Evolutionary conservation across 768 basidiomycete species (phyloP), one percentile per base, ranked within the genome.

Genomic region (Amanita rubescens): DNA sequence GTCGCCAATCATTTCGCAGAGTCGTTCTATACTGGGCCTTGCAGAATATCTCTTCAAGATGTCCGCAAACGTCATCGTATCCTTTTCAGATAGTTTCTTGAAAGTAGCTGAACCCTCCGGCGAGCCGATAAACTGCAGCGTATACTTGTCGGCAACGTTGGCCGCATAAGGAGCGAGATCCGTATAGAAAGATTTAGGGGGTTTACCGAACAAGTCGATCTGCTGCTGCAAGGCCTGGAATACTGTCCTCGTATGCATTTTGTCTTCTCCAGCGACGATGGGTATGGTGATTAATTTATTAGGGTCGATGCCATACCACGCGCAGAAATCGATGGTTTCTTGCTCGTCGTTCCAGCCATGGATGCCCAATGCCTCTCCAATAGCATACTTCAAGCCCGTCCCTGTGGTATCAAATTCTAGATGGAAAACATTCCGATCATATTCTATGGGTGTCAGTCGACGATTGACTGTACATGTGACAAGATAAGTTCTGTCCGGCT

Each of bases 351-450:
- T 98, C 94, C 94, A 97, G 6, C 96, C 96, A 65, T 99, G 94
- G 39, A 98, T 77, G 41, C 94, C 96, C 37, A 99, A 83, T 11
- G 96, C 96, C 70, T 98, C 96, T 53, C 96, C 96, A 53, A 98
- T 92, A 33, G 82, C 84, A 68, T 99, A 99, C 70, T 87, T 92
- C 57, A 99, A 78, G 8, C 94, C 94, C 20, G 96, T 99, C 30
- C 90, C 90, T 24, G 80, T 73, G 2, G 90, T 92, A 66, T 94
- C 84, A 65, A 99, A 94, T 73, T 97, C 96, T 60, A 99, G 79
- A 71, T 99, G 96, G 77, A 98, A 98, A 30, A 99, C 94, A 69
- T 99, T 98, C 60, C 96, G 90, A 69, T 97, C 89, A 71, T 99
- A 99, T 57, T 95, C 93, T 59, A 82, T 69, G 30, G 96, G 96